Percentiles rank a stretch among this genome's conserved stretches.
Conservation (phyloP, 305 asterid genomes). For the Withania somnifera region DNA sequence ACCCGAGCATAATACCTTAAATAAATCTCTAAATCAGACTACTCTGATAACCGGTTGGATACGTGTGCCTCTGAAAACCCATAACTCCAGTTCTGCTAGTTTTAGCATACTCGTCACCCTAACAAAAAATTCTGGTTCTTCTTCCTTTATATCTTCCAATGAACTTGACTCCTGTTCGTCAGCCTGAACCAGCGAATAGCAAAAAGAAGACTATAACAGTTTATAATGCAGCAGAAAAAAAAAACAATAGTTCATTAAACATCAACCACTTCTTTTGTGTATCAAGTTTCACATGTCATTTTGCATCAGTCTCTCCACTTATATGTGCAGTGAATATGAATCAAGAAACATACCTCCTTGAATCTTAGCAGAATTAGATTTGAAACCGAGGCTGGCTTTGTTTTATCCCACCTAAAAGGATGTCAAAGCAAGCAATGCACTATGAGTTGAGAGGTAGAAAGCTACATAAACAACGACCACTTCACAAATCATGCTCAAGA, state of each 20-base stretch:
- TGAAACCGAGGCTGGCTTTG: constrained; percentile 69
- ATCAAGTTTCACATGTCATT: not conserved
- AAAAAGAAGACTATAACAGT: not conserved
- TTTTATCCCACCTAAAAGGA: constrained; percentile 72
- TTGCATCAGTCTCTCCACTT: not conserved
- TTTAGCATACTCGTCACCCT: constrained; percentile 68
- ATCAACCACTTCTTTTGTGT: not conserved
- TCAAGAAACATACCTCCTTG: constrained; percentile 46
- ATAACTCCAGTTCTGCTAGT: constrained; percentile 63
- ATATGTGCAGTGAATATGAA: not conserved
- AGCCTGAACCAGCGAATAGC: constrained; percentile 31
- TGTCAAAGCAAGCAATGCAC: constrained; percentile 1
- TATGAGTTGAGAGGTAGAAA: not conserved
- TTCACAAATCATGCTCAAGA: not conserved
- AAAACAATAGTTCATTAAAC: not conserved
- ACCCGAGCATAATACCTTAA: too few relatives aligned
- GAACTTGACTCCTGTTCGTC: constrained; percentile 79
- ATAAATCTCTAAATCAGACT: not conserved
- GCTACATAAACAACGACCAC: not conserved
- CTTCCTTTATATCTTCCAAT: constrained; percentile 53
- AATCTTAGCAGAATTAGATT: constrained; percentile 80
- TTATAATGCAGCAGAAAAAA: not conserved
- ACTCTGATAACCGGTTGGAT: not conserved
- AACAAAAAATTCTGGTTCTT: constrained; percentile 57
- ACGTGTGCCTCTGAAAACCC: constrained; percentile 14